Base-by-base conservation (phyloP, 2,329 filamentous ascomycete genomes). In the Aspergillus quadricinctus region DNA sequence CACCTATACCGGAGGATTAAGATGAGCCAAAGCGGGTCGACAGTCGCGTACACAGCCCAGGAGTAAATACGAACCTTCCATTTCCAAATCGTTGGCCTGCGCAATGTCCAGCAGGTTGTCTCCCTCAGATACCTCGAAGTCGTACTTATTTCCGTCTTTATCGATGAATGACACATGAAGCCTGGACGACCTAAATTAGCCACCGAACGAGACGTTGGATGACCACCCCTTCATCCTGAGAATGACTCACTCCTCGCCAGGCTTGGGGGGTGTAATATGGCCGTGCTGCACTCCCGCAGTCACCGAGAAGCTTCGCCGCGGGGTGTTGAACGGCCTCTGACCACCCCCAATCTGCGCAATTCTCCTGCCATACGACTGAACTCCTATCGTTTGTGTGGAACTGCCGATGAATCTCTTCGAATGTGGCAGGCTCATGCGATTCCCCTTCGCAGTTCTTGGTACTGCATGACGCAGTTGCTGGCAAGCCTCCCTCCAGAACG, bases 41-140 rank as follows among this genome's bases (percentile, higher is more conserved):
- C 9, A 29, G 35, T n/a, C 31, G 23, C 28, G 2, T 11, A 35
- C 27, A 27, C 10, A 27, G 17, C 29, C 28, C 9, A 43, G 31
- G 25, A 27, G 48, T 17, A 14, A n/a, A 10, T 51, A 66, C 75
- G 58, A 71, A 83, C 84, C 92, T 80, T 99, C 94, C 93, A 99
- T 97, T 74, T 99, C 94, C 45, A 99, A 80, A 69, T 97, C 93
- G 74, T 97, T 85, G 48, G 89, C 90, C 73, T 97, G 93, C 23
- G 93, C 94, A 69, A 99, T 93, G 69, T 97, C 93, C 54, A 99
- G 82, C 53, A 99, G 80, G 74, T 99, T 99, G 75, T 96, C 92
- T 50, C 94, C 94, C 66, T 89, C 86, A 14, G 85, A 80, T 8
- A 97, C 93, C 57, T 88, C 86, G 67, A 97, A 85, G 58, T 88